A percentile compares a stretch with the other conserved stretches of the same genome.
Conservation (phyloP, 208 protist species). For the Leishmania arabica region DNA sequence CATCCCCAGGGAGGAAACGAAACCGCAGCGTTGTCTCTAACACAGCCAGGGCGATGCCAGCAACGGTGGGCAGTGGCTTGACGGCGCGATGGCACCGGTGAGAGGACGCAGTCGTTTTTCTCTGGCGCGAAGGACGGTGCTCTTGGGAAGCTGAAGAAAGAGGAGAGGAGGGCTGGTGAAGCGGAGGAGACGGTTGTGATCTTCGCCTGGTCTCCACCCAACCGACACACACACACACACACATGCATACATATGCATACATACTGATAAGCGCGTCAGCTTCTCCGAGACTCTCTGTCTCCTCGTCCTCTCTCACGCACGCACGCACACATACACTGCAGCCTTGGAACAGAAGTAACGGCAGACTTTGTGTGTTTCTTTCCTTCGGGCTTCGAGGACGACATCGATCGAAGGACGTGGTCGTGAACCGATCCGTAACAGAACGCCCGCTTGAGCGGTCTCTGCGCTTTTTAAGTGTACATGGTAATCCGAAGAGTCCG, state of each 20-base stretch:
- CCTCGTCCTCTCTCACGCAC: background rate
- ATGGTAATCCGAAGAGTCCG: background rate
- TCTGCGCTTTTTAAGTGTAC: background rate
- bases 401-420: background rate
- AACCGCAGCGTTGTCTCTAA: background rate
- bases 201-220: background rate
- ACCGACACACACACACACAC: background rate
- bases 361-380: background rate
- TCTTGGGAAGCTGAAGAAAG: background rate
- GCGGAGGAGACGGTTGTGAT: background rate
- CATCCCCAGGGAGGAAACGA: background rate
- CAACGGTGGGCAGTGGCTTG: background rate
- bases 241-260: background rate
- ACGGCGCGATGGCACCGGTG: background rate
- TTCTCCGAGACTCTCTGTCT: background rate
- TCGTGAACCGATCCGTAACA: background rate
- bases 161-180: background rate
- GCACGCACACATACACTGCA: conserved; percentile 1
- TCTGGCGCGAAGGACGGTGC: background rate
- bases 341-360: background rate
- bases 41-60: background rate
- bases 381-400: background rate
- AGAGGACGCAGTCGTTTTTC: background rate
- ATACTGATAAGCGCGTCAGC: background rate
- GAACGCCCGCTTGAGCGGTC: background rate